Conservation (phyloP, 2,329 filamentous ascomycete genomes). For the Coniochaeta sp. region DNA sequence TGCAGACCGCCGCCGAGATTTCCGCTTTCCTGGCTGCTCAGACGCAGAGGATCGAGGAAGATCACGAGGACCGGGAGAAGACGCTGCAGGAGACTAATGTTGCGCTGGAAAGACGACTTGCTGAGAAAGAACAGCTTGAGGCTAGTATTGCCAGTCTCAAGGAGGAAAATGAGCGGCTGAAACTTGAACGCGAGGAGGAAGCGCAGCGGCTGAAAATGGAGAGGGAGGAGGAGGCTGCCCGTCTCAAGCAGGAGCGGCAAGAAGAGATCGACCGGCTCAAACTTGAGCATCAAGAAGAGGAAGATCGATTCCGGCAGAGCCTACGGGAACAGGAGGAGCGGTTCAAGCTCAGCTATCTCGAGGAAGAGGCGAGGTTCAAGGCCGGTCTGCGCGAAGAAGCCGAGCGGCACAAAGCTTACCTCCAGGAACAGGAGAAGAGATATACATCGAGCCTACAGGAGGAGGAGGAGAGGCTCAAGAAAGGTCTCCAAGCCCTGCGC, state of each 20-base stretch:
- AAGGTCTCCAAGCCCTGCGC: conserved; percentile 50
- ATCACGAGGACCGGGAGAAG: conserved; percentile 71
- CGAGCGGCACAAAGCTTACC: conserved; percentile 6
- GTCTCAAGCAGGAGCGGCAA: conserved; percentile 10
- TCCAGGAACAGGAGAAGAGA: neutral
- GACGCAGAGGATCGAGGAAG: conserved; percentile 64
- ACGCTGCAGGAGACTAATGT: conserved; percentile 73
- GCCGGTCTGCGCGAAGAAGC: conserved; percentile 12
- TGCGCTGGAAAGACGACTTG: conserved; percentile 60
- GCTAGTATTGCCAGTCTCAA: conserved; percentile 40
- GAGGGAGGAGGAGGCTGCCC: conserved; percentile 10
- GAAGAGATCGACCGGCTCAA: neutral
- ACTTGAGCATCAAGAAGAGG: neutral
- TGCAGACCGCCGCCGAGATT: conserved; percentile 76
- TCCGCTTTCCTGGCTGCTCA: conserved; percentile 74
- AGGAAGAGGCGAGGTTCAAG: conserved; percentile 6
- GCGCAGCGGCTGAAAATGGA: conserved; percentile 14
- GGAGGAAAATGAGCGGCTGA: conserved; percentile 13
- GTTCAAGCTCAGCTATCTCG: neutral
- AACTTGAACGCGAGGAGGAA: conserved; percentile 9
- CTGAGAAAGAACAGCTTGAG: conserved; percentile 45
- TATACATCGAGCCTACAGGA: conserved; percentile 37
- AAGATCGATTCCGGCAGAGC: neutral
- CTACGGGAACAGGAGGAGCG: conserved; percentile 2
- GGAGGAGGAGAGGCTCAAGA: conserved; percentile 45